Base-by-base conservation (phyloP, 1,139 yeast species). In the Nakaseomyces delphensis region DNA sequence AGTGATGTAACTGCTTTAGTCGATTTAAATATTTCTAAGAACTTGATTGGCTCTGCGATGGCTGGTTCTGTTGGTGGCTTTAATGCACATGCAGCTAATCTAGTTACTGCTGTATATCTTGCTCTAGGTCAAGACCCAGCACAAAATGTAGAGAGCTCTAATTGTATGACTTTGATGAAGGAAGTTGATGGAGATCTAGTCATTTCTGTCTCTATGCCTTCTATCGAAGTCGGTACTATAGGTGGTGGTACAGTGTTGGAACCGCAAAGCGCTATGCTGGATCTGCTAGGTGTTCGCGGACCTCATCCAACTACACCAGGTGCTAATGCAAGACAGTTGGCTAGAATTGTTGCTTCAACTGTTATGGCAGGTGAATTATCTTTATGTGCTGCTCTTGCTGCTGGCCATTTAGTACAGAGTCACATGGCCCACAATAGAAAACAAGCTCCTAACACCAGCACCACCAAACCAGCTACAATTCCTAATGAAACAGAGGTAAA, bases 41-140 rank as follows among this genome's bases (percentile, higher is more conserved):
- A 91, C 64, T 73, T 91, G 60, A 75, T 91, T 57, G 99, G 99
- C 42, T 85, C 96, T 40, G 97, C 98, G 10, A 84, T 91, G 93
- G 98, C 99, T 14, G 99, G 99, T 39, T 78, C 95, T 27, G 76
- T 91, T 54, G 99, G 99, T 58, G 99, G 98, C 1, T 89, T 85
- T 68, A 91, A 93, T 62, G 98, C 98, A 0, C 98, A 91, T 54
- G 97, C 98, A 39, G 95, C 98, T 39, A 91, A 91, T 63, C 69
- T 91, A 56, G 91, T 91, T 31, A 91, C 98, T 24, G 97, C 98
- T 9, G 81, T 91, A 23, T 91, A 68, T 64, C 70, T 91, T 54
- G 98, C 99, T 3, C 78, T 95, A 52, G 99, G 99, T 47, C 99
- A 91, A 70, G 98, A 91, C 67, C 97, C 97, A 11, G 97, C 97